A percentile compares a stretch with the other conserved stretches of the same genome.
phyloP scores from a whole-genome alignment of 768 basidiomycete species.

The Termitomyces sp. region DNA sequence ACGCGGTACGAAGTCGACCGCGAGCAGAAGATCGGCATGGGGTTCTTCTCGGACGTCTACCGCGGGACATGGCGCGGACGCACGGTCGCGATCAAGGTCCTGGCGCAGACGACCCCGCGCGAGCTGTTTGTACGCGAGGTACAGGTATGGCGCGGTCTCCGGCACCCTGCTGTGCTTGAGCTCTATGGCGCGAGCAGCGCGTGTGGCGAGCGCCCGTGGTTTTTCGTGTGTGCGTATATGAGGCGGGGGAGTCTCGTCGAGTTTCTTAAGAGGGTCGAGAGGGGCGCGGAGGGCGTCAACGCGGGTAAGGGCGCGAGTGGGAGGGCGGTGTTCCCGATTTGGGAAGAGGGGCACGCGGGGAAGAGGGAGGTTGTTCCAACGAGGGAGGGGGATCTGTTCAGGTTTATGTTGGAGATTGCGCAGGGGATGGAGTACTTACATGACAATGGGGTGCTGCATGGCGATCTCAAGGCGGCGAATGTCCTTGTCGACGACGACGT shows the following conservation, averaged over 20 bases:
- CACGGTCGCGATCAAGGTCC: conserved; percentile 68
- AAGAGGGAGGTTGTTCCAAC: background rate
- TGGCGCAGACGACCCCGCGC: conserved; percentile 55
- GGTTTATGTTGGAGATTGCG: conserved; percentile 69
- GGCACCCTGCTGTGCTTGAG: conserved; percentile 66
- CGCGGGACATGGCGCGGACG: conserved; percentile 64
- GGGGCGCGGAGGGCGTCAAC: background rate
- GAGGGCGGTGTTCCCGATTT: conserved; percentile 5
- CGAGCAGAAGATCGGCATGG: too few species aligned
- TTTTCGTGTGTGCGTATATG: conserved; percentile 73
- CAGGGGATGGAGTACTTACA: conserved; percentile 83
- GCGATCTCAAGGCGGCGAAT: conserved; percentile 73
- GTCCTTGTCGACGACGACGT: conserved; percentile 67
- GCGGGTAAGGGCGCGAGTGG: too few species aligned
- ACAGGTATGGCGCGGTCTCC: conserved; percentile 65
- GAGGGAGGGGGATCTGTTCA: conserved; percentile 38
- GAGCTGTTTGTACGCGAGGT: conserved; percentile 67
- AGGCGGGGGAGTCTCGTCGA: conserved; percentile 58
- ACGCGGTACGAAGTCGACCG: too few species aligned
- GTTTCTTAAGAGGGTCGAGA: conserved; percentile 41
- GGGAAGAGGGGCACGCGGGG: background rate
- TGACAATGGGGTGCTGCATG: conserved; percentile 61
- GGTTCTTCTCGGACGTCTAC: too few species aligned
- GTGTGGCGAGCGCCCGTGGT: conserved; percentile 66
- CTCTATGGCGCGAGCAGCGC: conserved; percentile 78